A percentile compares a stretch with the other conserved stretches of the same genome.
These are phyloP conservation scores for Pestalotiopsis sp. DNA, from an alignment of 2,329 filamentous ascomycete genomes.

Conservation along the genomic window DNA sequence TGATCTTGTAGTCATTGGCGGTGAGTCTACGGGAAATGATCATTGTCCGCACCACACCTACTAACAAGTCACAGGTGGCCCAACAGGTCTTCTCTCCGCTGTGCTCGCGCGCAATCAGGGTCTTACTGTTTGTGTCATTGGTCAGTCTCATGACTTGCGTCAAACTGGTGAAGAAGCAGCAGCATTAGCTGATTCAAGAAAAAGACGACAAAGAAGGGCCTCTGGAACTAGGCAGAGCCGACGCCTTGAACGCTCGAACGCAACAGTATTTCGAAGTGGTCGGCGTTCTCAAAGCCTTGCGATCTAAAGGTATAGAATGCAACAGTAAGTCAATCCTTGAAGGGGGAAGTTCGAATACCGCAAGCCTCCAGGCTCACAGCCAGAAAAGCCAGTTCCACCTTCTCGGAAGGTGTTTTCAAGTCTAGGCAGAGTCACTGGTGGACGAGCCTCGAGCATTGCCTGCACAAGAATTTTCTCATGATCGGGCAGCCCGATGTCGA, in stretches of 20 bases:
- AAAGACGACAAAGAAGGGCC: conserved; percentile 41
- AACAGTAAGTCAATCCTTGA: conserved; percentile 41
- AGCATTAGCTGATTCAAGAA: neutral
- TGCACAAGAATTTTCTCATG: conserved; percentile 53
- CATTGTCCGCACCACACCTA: neutral
- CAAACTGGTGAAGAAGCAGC: neutral
- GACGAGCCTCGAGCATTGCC: conserved; percentile 44
- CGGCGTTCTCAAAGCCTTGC: conserved; percentile 43
- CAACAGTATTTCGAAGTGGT: conserved; percentile 51
- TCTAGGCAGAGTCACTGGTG: conserved; percentile 51
- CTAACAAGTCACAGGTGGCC: conserved; percentile 36
- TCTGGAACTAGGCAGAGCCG: conserved; percentile 46
- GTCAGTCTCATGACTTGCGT: conserved; percentile 22
- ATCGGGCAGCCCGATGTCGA: conserved; percentile 51
- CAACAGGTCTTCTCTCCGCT: conserved; percentile 48
- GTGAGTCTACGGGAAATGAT: conserved; percentile 21
- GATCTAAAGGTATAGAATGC: conserved; percentile 47
- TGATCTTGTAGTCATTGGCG: conserved; percentile 41
- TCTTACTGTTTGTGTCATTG: conserved; percentile 41
- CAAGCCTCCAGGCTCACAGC: neutral
- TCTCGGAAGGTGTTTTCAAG: conserved; percentile 47
- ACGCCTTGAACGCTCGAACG: conserved; percentile 50
- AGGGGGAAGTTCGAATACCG: neutral
- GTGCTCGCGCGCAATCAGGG: conserved; percentile 44
- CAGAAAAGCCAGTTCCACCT: conserved; percentile 47